phyloP scores from a whole-genome alignment of 768 basidiomycete species.

The Mycena rosella region DNA sequence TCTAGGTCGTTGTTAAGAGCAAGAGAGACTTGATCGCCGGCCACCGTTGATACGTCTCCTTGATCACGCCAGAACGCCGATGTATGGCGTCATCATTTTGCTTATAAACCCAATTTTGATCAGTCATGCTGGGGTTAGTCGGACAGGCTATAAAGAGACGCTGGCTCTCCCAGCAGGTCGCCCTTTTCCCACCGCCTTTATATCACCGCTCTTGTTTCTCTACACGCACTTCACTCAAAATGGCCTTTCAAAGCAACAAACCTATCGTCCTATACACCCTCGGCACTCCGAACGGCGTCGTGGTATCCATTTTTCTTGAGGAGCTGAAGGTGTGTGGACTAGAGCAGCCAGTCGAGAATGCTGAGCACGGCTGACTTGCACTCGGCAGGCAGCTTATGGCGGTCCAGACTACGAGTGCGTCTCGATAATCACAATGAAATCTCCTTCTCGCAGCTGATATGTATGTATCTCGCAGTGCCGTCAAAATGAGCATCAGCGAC shows the following conservation, averaged over 20 bases:
- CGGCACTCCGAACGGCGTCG: slow-evolving; percentile 22
- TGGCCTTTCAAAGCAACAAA: slow-evolving; percentile 25
- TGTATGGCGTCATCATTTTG: slow-evolving; percentile 16
- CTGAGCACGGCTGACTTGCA: slow-evolving; percentile 1
- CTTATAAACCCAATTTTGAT: slow-evolving; percentile 3
- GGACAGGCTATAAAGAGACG: no score
- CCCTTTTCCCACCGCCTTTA: not conserved
- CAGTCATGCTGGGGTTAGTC: slow-evolving; percentile 8
- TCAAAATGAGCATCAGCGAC: slow-evolving; percentile 25
- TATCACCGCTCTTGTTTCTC: slow-evolving; percentile 3
- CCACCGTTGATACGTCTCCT: no score
- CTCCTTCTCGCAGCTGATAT: not conserved
- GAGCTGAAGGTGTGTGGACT: not conserved
- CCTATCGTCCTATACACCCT: slow-evolving; percentile 22
- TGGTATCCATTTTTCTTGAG: slow-evolving; percentile 21
- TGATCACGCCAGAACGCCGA: no score
- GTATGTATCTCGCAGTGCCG: slow-evolving; percentile 16
- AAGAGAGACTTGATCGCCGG: no score
- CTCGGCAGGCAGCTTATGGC: slow-evolving; percentile 20
- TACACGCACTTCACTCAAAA: slow-evolving; percentile 15
- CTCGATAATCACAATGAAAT: slow-evolving; percentile 8
- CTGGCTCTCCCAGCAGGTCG: not conserved
- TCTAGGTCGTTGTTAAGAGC: no score
- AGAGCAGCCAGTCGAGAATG: slow-evolving; percentile 4
- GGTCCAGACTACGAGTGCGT: slow-evolving; percentile 2